Conservation (phyloP, 176 grass and related monocot species). For the Avena atlantica region DNA sequence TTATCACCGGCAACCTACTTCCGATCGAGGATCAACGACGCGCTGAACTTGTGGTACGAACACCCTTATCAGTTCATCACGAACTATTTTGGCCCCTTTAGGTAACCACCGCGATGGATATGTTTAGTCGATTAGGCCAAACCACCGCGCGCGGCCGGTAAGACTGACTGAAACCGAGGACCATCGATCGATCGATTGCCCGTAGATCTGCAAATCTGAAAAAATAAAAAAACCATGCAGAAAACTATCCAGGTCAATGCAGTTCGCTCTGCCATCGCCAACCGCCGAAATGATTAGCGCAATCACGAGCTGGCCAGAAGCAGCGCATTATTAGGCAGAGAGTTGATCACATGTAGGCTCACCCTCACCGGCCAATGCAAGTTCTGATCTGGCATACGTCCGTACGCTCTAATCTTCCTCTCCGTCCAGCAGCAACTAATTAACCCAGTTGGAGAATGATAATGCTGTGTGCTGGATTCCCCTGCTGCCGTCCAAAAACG, state of each 20-base stretch:
- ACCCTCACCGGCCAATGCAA: conserved; percentile 17
- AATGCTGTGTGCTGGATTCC: conserved; percentile 47
- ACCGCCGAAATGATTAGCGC: conserved; percentile 55
- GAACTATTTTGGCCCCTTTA: neutral
- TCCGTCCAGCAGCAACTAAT: neutral
- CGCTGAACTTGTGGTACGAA: neutral
- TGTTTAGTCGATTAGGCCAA: neutral
- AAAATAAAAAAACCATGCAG: neutral
- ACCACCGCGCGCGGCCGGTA: conserved; percentile 6
- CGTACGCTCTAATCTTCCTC: neutral
- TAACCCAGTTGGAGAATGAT: conserved; percentile 28
- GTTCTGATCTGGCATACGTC: conserved; percentile 12
- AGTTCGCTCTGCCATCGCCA: conserved; percentile 38
- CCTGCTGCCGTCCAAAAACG: conserved; percentile 44
- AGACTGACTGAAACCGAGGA: neutral
- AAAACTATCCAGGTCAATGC: conserved; percentile 43
- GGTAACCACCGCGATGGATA: conserved; percentile 43
- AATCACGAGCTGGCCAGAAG: conserved; percentile 31
- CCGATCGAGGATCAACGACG: neutral
- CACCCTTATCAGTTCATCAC: neutral
- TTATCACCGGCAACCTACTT: conserved; percentile 27
- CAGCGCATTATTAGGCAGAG: conserved; percentile 20
- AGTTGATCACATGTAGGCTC: conserved; percentile 36
- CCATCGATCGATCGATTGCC: neutral
- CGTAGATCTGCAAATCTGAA: conserved; percentile 47